Evolutionary conservation across 2,329 filamentous ascomycete genomes (phyloP).

Genomic region (Colletotrichum magnum): DNA sequence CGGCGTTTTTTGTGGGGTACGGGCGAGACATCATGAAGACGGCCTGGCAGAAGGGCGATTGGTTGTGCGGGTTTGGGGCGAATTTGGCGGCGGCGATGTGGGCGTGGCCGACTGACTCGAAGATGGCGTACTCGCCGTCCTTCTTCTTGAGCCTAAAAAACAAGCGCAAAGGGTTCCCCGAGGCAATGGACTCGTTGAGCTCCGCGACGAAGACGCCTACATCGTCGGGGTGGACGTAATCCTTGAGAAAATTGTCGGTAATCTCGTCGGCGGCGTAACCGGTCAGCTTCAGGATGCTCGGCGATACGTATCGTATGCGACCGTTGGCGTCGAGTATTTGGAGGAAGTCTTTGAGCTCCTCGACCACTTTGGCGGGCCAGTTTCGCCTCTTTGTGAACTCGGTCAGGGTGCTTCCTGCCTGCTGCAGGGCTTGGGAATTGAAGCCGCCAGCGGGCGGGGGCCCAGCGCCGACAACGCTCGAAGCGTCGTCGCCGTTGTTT

Average conservation of each 20-base stretch:
- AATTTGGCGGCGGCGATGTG: conserved; percentile 82
- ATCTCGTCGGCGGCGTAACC: conserved; percentile 82
- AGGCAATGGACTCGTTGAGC: conserved; percentile 89
- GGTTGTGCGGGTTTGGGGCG: conserved; percentile 73
- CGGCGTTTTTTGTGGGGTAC: conserved; percentile 90
- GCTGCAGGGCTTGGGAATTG: conserved; percentile 46
- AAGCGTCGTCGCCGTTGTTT: conserved; percentile 34
- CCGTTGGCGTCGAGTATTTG: conserved; percentile 90
- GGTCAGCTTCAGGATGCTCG: conserved; percentile 80
- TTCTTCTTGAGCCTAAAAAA: conserved; percentile 87
- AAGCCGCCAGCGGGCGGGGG: conserved; percentile 58
- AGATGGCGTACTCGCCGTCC: conserved; percentile 81
- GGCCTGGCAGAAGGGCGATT: conserved; percentile 82
- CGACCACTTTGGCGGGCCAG: conserved; percentile 91
- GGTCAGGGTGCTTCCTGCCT: conserved; percentile 62
- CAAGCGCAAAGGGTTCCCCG: conserved; percentile 82
- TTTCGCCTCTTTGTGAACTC: conserved; percentile 75
- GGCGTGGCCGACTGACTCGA: conserved; percentile 93
- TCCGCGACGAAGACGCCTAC: conserved; percentile 86
- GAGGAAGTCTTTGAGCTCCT: conserved; percentile 90
- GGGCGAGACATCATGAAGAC: conserved; percentile 95
- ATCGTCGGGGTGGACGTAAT: conserved; percentile 90
- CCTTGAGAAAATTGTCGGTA: conserved; percentile 80
- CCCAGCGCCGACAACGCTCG: conserved; percentile 56
- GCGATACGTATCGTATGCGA: conserved; percentile 87